Percentiles rank a stretch among this genome's conserved stretches.
phyloP scores from a whole-genome alignment of 441 rosid species.

The Gossypium gossypioides region DNA sequence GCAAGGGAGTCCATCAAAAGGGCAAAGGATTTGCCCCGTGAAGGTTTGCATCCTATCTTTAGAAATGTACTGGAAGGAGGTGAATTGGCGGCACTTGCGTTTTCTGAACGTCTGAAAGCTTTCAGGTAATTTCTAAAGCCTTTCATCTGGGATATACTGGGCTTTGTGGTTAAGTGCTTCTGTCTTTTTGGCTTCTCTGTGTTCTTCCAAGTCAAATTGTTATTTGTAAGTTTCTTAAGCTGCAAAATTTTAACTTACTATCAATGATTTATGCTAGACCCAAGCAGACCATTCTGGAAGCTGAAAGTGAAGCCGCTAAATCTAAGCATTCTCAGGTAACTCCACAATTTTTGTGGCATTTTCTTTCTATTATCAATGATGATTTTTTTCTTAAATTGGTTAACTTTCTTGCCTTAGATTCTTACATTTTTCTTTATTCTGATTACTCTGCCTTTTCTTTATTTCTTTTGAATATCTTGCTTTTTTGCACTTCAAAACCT shows the following conservation, averaged over 20 bases:
- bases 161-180: neutral
- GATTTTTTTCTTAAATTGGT: neutral
- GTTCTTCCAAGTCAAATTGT: neutral
- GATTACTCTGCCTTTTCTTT: neutral
- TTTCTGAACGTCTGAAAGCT: slow-evolving; percentile 71
- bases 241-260: slow-evolving; percentile 8
- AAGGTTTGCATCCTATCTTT: slow-evolving; percentile 83
- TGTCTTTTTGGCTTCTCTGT: neutral
- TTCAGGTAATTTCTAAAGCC: slow-evolving; percentile 46
- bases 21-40: slow-evolving; percentile 67
- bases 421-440: neutral
- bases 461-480: neutral
- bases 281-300: slow-evolving; percentile 91
- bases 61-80: slow-evolving; percentile 67
- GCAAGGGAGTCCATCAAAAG: slow-evolving; percentile 84
- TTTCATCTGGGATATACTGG: neutral
- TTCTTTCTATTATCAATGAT: neutral
- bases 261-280: slow-evolving; percentile 48
- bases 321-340: slow-evolving; percentile 61
- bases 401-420: neutral
- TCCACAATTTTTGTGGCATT: slow-evolving; percentile 2
- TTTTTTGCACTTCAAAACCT: neutral
- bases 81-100: slow-evolving; percentile 78
- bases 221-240: neutral
- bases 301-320: slow-evolving; percentile 87